Conservation (phyloP, 139 green algal species). For the Chlamydomonas incerta region DNA sequence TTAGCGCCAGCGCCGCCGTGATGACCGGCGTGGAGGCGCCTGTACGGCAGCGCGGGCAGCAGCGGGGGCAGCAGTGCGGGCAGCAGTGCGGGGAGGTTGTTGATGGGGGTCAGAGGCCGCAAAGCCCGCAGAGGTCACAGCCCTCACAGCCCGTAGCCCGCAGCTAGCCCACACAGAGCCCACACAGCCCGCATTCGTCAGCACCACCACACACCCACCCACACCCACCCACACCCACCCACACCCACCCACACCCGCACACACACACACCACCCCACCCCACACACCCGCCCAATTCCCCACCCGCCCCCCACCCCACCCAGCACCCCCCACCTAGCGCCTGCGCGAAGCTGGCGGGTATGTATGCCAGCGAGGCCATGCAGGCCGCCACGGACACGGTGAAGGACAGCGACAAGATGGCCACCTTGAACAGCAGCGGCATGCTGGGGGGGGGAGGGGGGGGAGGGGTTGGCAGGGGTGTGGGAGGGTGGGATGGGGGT, state of each 20-base stretch:
- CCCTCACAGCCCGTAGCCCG: too few species aligned
- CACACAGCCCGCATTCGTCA: background rate
- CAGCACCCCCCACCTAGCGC: conserved; percentile 72
- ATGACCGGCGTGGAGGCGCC: conserved; percentile 95
- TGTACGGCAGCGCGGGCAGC: background rate
- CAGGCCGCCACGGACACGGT: conserved; percentile 77
- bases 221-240: too few species aligned
- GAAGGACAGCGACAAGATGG: conserved; percentile 83
- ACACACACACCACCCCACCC: background rate
- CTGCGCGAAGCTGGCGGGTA: conserved; percentile 95
- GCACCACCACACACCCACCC: too few species aligned
- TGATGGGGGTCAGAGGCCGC: too few species aligned
- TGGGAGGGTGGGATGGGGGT: too few species aligned
- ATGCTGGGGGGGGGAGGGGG: conserved; percentile 43
- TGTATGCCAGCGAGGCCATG: conserved; percentile 85
- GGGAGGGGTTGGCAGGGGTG: too few species aligned
- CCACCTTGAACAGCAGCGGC: conserved; percentile 77
- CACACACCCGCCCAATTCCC: too few species aligned
- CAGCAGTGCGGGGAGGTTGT: conserved; percentile 86
- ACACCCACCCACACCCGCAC: background rate
- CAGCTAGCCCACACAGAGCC: too few species aligned
- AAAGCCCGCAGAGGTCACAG: too few species aligned
- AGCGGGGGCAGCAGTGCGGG: conserved; percentile 34
- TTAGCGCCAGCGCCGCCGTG: conserved; percentile 84
- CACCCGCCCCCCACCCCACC: background rate